Conservation (phyloP, 352 stramenopile species). For the Phytophthora pini region DNA sequence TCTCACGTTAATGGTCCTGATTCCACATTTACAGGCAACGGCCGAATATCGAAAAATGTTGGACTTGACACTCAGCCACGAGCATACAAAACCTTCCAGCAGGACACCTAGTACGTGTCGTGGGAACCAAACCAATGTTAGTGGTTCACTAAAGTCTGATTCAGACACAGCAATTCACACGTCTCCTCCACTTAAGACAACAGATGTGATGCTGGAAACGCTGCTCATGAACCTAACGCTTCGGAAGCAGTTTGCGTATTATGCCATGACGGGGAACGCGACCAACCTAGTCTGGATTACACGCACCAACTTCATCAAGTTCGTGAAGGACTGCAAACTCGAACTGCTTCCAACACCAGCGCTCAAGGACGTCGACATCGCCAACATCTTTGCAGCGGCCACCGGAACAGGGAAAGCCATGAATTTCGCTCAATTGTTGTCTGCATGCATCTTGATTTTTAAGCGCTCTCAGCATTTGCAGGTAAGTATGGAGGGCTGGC, state of each 20-base stretch:
- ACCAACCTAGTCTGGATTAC: slow-evolving; percentile 74
- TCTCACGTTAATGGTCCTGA: background rate
- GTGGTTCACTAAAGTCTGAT: background rate
- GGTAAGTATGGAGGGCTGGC: slow-evolving; percentile 15
- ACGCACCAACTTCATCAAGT: slow-evolving; percentile 65
- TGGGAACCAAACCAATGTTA: background rate
- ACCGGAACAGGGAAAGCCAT: slow-evolving; percentile 48
- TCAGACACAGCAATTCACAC: slow-evolving; percentile 4
- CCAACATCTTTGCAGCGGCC: slow-evolving; percentile 52
- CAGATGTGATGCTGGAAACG: slow-evolving; percentile 25
- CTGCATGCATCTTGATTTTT: slow-evolving; percentile 56
- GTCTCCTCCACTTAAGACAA: slow-evolving; percentile 9
- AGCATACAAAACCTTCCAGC: slow-evolving; percentile 16
- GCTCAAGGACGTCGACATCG: slow-evolving; percentile 64
- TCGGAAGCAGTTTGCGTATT: slow-evolving; percentile 70
- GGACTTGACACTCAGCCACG: slow-evolving; percentile 40
- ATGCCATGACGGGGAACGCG: slow-evolving; percentile 66
- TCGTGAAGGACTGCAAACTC: slow-evolving; percentile 68
- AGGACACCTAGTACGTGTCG: background rate
- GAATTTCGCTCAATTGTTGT: slow-evolving; percentile 60
- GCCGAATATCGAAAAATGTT: slow-evolving; percentile 48
- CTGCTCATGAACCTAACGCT: slow-evolving; percentile 64
- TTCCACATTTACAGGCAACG: slow-evolving; percentile 32
- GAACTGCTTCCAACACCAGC: slow-evolving; percentile 35
- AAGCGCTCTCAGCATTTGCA: slow-evolving; percentile 34